Base-by-base conservation (phyloP, 306 rosid genomes). In the Hylodesmum podocarpum region DNA sequence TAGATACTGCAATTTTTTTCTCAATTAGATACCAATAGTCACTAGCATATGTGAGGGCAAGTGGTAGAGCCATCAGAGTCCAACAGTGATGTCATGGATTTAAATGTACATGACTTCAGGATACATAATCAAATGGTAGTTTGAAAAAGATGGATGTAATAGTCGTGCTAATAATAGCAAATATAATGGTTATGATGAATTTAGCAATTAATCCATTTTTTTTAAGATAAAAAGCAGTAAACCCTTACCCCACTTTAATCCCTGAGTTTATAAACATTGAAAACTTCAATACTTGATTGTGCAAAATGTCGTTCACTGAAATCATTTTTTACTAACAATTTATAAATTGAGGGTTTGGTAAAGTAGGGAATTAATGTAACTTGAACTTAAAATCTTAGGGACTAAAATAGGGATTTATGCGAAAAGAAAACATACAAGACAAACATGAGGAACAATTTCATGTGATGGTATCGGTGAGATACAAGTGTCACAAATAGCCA, bases 401-500 rank as follows among this genome's bases (percentile, higher is more conserved):
- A 11, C 63, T 24, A 50, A 19, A 50, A 24, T 25, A 25, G 36
- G 18, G 34, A 25, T 55, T 25, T 25, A 55, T 34, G 34, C 21
- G 21, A 43, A 74, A 61, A 46, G 13, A 43, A 4, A 33, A 21
- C 24, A 49, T 18, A 25, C 13, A 29, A 40, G 27, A 58, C 47
- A 62, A 51, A 24, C 31, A 24, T 1, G 37, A n/a, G 55, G 68
- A 76, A 76, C 64, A 65, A 29, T 55, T 64, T 19, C 61, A 46
- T 53, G 64, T 31, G 62, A 44, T 64, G 68, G 76, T 65, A 70
- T 39, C 21, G 5, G 44, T 41, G 57, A 14, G 12, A 28, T 6
- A 6, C 6, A 55, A 31, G 49, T 58, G 59, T 43, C 66, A 68
- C 19, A 82, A 36, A 51, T 68, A 43, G 28, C 21, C 72, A 66